Conservation (phyloP, 1,284 basidiomycete genomes). For the Ganoderma sp. region DNA sequence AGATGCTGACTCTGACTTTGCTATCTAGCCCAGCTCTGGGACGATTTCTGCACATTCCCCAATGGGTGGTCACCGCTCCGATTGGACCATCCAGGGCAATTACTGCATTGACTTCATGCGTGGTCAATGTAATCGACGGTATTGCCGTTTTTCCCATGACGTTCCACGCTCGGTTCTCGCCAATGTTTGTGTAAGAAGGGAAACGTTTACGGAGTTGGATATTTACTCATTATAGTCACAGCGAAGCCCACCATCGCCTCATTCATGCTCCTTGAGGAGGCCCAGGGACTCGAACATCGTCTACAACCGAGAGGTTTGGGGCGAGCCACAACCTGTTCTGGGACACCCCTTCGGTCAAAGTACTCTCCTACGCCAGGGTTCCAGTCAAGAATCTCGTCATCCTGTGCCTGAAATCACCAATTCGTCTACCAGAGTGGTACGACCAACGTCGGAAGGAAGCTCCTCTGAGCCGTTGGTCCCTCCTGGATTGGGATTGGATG, state of each 20-base stretch:
- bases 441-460: not conserved
- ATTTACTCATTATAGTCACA: not conserved
- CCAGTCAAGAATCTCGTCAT: not conserved
- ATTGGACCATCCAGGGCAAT: not conserved
- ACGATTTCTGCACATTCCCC: constrained; percentile 14
- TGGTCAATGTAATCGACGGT: constrained; percentile 13
- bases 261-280: not conserved
- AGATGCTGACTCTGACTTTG: not conserved
- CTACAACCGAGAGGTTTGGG: not conserved
- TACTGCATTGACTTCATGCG: constrained; percentile 18
- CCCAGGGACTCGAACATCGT: not conserved
- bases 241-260: not conserved
- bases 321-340: not conserved
- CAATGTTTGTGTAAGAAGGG: not conserved
- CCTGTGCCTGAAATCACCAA: not conserved
- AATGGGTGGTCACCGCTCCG: constrained; percentile 8
- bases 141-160: constrained; percentile 25
- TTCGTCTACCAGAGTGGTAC: not conserved
- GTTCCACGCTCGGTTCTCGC: not conserved
- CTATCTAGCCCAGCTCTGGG: not conserved
- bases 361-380: not conserved
- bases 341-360: too few species aligned
- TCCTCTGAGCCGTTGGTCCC: constrained; percentile 32
- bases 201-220: not conserved
- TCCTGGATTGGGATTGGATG: constrained; percentile 38